Base-by-base conservation (phyloP, 257 asterid genomes). In the Salvia splendens region DNA sequence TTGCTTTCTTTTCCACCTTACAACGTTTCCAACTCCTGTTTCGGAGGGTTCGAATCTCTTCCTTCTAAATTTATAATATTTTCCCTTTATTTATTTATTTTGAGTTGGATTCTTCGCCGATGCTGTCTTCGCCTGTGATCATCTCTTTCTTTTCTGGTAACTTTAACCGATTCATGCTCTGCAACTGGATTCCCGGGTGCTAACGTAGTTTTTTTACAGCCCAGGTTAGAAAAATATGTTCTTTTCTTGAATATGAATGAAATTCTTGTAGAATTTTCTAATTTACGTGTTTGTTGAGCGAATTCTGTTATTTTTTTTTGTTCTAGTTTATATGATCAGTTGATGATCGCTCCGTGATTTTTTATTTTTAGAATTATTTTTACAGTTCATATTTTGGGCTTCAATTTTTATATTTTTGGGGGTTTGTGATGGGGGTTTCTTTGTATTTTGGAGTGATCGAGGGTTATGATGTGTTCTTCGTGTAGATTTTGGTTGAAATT, bases 161-260 rank as follows among this genome's bases (percentile, higher is more conserved):
- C 57, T 11, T 47, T 8, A 6, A 30, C 57, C 14, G 20, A 58
- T 63, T 14, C 16, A 41, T 62, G 73, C 54, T 15, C 51, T 24
- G 71, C 12, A 11, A 2, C 41, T 45, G 52, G 67, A 35, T 53
- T 64, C 43, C 56, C 58, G 72, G 73, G 67, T 32, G 58, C 43
- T n/a, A 57, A 68, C 54, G 57, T 4, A 4, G 5, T 10, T 72
- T 16, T 69, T 40, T 73, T 57, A 54, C 38, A 35, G 17, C 78
- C 65, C 74, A 82, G 95, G 88, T 83, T 59, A 64, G 78, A 33
- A 55, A 58, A 42, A 16, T 71, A 38, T 69, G 40, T 50, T 1
- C 54, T 4, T 12, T 8, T n/a, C n/a, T 63, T 72, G 15, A 5
- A 6, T 5, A 15, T 4, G 52, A 12, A 15, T 4, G 52, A 12